phyloP scores from a whole-genome alignment of 2,329 filamentous ascomycete genomes.

The Trichoderma sp. region DNA sequence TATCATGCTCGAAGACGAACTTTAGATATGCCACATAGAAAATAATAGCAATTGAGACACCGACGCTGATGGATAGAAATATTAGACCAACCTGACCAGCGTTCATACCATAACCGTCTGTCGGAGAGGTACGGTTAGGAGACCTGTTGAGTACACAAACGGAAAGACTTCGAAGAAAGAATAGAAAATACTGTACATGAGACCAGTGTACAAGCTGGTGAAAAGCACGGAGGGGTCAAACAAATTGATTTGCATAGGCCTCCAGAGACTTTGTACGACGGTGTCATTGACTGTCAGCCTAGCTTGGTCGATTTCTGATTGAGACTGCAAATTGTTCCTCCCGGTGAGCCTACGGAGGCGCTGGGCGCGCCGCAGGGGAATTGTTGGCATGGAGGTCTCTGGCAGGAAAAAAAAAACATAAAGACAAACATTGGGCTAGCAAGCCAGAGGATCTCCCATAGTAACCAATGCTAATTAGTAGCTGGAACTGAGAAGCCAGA shows the following conservation, averaged over 20 bases:
- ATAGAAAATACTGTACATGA: constrained; percentile 1
- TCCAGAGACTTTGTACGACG: not conserved
- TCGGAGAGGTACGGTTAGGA: not conserved
- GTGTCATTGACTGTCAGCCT: not conserved
- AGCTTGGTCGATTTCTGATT: not conserved
- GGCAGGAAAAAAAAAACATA: constrained; percentile 1
- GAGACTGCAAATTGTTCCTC: not conserved
- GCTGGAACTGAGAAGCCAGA: constrained; percentile 2
- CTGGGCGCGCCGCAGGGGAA: not conserved
- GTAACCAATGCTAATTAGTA: not conserved
- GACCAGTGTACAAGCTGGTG: not conserved
- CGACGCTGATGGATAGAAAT: not conserved
- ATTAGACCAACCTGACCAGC: not conserved
- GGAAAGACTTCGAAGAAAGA: constrained; percentile 8
- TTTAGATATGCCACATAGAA: not conserved
- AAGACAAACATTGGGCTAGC: not conserved
- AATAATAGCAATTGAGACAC: not conserved
- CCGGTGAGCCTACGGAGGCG: not conserved
- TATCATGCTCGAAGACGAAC: not conserved
- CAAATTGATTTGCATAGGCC: not conserved
- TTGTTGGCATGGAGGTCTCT: not conserved
- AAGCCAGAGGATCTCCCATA: constrained; percentile 1
- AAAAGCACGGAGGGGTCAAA: constrained; percentile 2
- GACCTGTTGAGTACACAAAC: not conserved
- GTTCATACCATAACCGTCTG: not conserved